Conservation (phyloP, 1,284 basidiomycete genomes). For the Fistulina hepatica region DNA sequence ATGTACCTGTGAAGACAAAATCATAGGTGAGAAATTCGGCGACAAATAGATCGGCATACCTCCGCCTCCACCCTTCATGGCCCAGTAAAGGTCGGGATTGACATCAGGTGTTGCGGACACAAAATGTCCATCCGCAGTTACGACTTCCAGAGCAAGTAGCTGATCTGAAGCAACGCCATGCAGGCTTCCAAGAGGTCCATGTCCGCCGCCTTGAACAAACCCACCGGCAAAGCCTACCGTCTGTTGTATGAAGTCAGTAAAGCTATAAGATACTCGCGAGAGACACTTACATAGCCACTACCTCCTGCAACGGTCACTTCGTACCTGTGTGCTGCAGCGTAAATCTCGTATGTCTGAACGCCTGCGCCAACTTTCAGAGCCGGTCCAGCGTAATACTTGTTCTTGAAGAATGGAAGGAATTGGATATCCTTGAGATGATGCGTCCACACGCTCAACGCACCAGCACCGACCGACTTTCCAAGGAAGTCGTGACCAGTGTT, state of each 20-base stretch:
- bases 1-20: no score
- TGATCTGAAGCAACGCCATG: conserved; percentile 6
- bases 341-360: conserved; percentile 3
- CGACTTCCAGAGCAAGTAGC: conserved; percentile 6
- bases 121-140: conserved; percentile 6
- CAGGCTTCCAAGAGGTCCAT: conserved; percentile 2
- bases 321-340: conserved; percentile 3
- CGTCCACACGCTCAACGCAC: conserved; percentile 6
- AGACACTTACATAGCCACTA: conserved; percentile 6
- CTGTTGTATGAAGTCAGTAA: conserved; percentile 4
- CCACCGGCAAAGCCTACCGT: conserved; percentile 5
- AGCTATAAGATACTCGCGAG: conserved; percentile 2
- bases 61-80: conserved; percentile 5
- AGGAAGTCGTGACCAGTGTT: conserved; percentile 7
- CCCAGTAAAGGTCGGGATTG: conserved; percentile 4
- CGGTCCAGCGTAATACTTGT: conserved; percentile 5
- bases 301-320: conserved; percentile 5
- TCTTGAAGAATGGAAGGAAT: conserved; percentile 5
- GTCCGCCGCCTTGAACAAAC: conserved; percentile 5
- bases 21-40: no score
- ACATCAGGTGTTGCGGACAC: conserved; percentile 3
- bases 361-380: conserved; percentile 5
- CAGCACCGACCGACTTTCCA: conserved; percentile 6
- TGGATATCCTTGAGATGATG: conserved; percentile 5
- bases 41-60: no score